Evolutionary conservation across 2,329 filamentous ascomycete genomes (phyloP).

Genomic region (Epichloe elymi): DNA sequence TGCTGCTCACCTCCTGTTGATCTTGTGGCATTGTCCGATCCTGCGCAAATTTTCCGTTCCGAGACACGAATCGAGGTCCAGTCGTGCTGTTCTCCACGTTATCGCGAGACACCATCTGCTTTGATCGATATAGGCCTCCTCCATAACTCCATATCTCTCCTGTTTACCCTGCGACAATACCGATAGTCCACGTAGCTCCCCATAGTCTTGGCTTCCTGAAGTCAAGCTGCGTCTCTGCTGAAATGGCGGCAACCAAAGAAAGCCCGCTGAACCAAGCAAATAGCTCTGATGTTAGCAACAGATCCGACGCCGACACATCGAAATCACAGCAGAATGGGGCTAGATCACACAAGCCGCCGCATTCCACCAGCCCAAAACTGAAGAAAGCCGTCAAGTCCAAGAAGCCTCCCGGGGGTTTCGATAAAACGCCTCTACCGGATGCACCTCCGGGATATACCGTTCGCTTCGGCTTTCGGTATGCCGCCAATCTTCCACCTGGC

Average conservation of each 20-base stretch:
- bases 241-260: slow-evolving; percentile 1
- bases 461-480: slow-evolving; percentile 72
- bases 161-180: neutral
- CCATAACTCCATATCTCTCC: neutral
- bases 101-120: neutral
- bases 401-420: slow-evolving; percentile 66
- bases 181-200: neutral
- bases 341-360: neutral
- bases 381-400: slow-evolving; percentile 16
- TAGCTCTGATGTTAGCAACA: neutral
- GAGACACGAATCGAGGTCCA: neutral
- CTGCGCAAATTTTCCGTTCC: too few relatives aligned
- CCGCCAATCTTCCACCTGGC: slow-evolving; percentile 67
- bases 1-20: too few relatives aligned
- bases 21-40: too few relatives aligned
- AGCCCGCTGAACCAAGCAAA: neutral
- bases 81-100: neutral
- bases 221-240: neutral
- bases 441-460: slow-evolving; percentile 71
- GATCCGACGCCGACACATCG: neutral
- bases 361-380: slow-evolving; percentile 5
- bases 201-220: neutral
- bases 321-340: neutral
- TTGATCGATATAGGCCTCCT: neutral
- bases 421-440: slow-evolving; percentile 62